Evolutionary conservation across 2,329 filamentous ascomycete genomes (phyloP), one percentile per base, ranked within the genome.

Genomic region (Penicillium italicum): DNA sequence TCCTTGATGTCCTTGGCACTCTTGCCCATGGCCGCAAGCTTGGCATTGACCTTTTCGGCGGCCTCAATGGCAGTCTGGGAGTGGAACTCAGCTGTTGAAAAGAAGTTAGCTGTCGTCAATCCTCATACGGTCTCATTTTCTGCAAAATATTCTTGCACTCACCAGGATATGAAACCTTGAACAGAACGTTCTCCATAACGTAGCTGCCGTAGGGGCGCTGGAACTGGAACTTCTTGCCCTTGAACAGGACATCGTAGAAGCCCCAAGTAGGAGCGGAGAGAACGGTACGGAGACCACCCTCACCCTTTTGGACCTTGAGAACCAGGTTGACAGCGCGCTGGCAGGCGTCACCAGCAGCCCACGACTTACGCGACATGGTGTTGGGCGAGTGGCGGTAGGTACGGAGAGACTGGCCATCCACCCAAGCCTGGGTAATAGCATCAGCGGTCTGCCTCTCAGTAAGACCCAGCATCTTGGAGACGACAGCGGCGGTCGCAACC

Each of bases 141-240:
- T 18, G 20, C 10, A 18, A 22, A 26, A 26, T 12, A 33, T 14
- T 0, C 7, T 11, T 18, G 48, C 36, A 71, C 83, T 74, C 80
- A 91, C 89, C 89, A 71, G 93, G 93, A 76, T 97, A 97, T 43
- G 94, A 99, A 58, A 99, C 94, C 85, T 99, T 99, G 88, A 99
- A 99, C 62, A 99, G 86, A 58, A 99, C 91, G 72, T 97, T 99
- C 85, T 99, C 94, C 94, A 99, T 99, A 65, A 99, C 94, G 76
- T 99, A 99, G 82, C 89, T 96, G 72, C 92, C 93, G 72, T 99
- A 99, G 56, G 88, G 86, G 61, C 94, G 87, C 82, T 97, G 93
- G 83, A 97, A 99, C 76, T 91, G 81, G 74, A 99, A 99, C 77
- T 90, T 90, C 69, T 95, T 91, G 78, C 91, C 91, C 80, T 92